Conservation (phyloP, 2,329 filamentous ascomycete genomes). For the Arthrobotrys entomopaga region DNA sequence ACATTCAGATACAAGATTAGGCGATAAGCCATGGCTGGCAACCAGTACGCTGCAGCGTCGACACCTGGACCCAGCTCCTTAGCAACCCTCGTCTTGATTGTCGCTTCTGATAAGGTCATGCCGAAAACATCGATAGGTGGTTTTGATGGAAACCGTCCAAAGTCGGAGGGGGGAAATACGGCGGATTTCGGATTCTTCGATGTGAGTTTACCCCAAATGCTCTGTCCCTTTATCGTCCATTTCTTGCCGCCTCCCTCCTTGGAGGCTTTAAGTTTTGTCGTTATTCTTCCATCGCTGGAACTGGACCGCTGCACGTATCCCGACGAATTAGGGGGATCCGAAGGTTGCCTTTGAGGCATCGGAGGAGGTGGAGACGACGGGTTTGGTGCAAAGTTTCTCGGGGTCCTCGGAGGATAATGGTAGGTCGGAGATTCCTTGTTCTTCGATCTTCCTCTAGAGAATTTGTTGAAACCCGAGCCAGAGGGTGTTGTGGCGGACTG, state of each 20-base stretch:
- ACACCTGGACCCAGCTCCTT: constrained; percentile 57
- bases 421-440: constrained; percentile 45
- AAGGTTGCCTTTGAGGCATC: constrained; percentile 34
- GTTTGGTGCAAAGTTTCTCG: constrained; percentile 19
- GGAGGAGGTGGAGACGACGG: constrained; percentile 39
- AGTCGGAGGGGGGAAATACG: constrained; percentile 40
- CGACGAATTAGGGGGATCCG: constrained; percentile 34
- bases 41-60: constrained; percentile 58
- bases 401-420: constrained; percentile 20
- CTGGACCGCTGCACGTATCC: constrained; percentile 43
- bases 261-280: constrained; percentile 52
- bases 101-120: constrained; percentile 58
- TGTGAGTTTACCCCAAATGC: constrained; percentile 49
- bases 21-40: constrained; percentile 59
- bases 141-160: constrained; percentile 45
- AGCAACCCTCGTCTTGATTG: constrained; percentile 57
- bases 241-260: constrained; percentile 41
- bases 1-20: constrained; percentile 59
- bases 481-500: constrained; percentile 41
- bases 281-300: constrained; percentile 48
- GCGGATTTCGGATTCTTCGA: constrained; percentile 54
- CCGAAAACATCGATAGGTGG: constrained; percentile 58
- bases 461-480: constrained; percentile 41
- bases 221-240: constrained; percentile 43
- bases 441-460: constrained; percentile 44